A percentile compares a stretch with the other conserved stretches of the same genome.
Evolutionary conservation across 208 protist genomes (phyloP).

Genomic region (Leptomonas pyrrhocoris): DNA sequence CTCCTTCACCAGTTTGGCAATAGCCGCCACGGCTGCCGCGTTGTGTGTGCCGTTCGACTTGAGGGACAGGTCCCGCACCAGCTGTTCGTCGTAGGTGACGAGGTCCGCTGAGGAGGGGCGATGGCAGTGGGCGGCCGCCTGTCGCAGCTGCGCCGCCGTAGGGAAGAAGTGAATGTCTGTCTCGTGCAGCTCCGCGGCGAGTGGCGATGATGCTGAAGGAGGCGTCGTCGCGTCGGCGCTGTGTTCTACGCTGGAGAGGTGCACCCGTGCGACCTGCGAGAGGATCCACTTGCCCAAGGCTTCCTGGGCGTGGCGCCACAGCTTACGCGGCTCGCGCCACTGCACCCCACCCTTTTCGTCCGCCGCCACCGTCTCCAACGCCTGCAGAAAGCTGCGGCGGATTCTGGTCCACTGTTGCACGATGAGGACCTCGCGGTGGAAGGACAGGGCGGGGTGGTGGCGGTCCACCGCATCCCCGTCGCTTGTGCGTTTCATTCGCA

Average conservation of each 20-base stretch:
- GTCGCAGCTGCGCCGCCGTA: slow-evolving; percentile 25
- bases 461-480: slow-evolving; percentile 38
- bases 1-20: slow-evolving; percentile 41
- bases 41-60: slow-evolving; percentile 67
- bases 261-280: slow-evolving; percentile 77
- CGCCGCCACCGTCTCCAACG: slow-evolving; percentile 35
- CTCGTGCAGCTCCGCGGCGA: slow-evolving; percentile 20
- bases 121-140: not conserved
- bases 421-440: slow-evolving; percentile 84
- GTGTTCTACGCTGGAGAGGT: slow-evolving; percentile 2
- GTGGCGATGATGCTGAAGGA: not conserved
- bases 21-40: slow-evolving; percentile 31
- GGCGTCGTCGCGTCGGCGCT: not conserved
- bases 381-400: slow-evolving; percentile 69
- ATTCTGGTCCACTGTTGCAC: slow-evolving; percentile 71
- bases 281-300: slow-evolving; percentile 89
- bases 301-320: slow-evolving; percentile 87
- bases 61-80: slow-evolving; percentile 80
- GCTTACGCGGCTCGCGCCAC: slow-evolving; percentile 79
- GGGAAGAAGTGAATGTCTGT: slow-evolving; percentile 48
- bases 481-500: slow-evolving; percentile 64
- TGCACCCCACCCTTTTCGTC: slow-evolving; percentile 20
- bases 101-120: not conserved
- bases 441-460: slow-evolving; percentile 64
- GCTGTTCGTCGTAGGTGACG: slow-evolving; percentile 78